Evolutionary conservation across 2,329 filamentous ascomycete genomes (phyloP), one percentile per base, ranked within the genome.

Genomic region (Lizonia empirigonia): DNA sequence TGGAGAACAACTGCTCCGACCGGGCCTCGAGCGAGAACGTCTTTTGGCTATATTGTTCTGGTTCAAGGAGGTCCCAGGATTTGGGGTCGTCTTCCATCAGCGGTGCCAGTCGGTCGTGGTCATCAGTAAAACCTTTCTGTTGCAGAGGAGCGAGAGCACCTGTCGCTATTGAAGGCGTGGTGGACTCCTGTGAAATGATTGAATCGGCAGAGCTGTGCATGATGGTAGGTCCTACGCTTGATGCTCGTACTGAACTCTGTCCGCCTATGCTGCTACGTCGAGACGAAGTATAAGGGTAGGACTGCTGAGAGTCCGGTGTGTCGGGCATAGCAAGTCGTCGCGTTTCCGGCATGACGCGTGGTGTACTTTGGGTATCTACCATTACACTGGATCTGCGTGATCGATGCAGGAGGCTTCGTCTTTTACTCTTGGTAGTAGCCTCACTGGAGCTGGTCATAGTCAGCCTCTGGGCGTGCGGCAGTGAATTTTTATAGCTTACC

Each of bases 1-100:
- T 77, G 0, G 86, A 89, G 62, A 90, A 86, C 27, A 91, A 74
- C 10, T 84, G 76, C 50, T 88, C 84, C 0, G 85, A 83, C 35
- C 84, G 80, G n/a, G 76, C 74, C 68, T 90, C 88, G 0, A 90
- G 74, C 2, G 81, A 83, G 63, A 84, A 83, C 42, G 64, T 56
- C 15, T 63, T 68, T 24, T 44, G 52, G 7, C 46, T 48, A 37
- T 71, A 45, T 55, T 56, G 35, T 56, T 72, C 44, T 50, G 65
- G 39, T 50, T 78, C 76, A 13, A 85, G 67, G 1, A 85, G 74
- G 58, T 84, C 81, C 60, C 80, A 83, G 1, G 77, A 82, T 32
- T 71, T 69, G 9, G 80, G 80, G 50, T 83, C 81, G 46, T 83
- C 74, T 64, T 82, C 80, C 3, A 80, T 60, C 4, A 80, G 63